Evolutionary conservation across 208 protist species (phyloP).

Genomic region (Leishmania major): DNA sequence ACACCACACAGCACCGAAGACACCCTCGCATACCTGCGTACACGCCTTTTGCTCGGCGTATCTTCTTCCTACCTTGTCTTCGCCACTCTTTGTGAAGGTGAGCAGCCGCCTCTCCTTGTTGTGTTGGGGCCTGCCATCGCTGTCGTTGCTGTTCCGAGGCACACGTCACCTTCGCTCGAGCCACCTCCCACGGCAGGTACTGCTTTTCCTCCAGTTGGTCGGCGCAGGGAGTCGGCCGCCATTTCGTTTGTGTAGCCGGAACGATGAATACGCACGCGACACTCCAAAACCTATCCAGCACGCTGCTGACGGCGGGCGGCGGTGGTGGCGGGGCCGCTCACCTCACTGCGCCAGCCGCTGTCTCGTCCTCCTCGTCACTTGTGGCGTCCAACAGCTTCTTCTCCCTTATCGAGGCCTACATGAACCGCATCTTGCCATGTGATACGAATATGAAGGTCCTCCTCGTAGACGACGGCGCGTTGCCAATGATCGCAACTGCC

Average conservation of each 20-base stretch:
- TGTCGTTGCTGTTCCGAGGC: neutral
- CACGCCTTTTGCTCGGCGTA: neutral
- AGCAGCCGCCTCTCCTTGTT: neutral
- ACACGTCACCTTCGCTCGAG: neutral
- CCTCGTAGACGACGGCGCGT: constrained; percentile 94
- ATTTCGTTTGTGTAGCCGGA: neutral
- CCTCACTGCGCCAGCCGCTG: neutral
- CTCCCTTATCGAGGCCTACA: constrained; percentile 61
- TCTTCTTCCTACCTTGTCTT: constrained; percentile 10
- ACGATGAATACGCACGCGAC: constrained; percentile 27
- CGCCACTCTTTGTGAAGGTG: neutral
- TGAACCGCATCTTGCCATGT: constrained; percentile 61
- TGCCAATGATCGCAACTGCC: constrained; percentile 94
- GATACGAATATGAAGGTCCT: constrained; percentile 95
- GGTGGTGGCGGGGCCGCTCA: neutral
- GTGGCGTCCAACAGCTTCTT: constrained; percentile 41
- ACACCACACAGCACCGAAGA: neutral
- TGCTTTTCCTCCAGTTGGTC: neutral
- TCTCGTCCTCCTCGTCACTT: constrained; percentile 5
- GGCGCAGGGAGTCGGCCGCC: neutral
- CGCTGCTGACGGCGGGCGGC: constrained; percentile 12
- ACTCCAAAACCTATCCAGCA: constrained; percentile 30
- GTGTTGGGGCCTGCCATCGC: neutral
- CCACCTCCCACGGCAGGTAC: neutral
- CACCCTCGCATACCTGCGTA: neutral